Evolutionary conservation across 306 rosid genomes (phyloP).

Genomic region (Rosa multiflora): DNA sequence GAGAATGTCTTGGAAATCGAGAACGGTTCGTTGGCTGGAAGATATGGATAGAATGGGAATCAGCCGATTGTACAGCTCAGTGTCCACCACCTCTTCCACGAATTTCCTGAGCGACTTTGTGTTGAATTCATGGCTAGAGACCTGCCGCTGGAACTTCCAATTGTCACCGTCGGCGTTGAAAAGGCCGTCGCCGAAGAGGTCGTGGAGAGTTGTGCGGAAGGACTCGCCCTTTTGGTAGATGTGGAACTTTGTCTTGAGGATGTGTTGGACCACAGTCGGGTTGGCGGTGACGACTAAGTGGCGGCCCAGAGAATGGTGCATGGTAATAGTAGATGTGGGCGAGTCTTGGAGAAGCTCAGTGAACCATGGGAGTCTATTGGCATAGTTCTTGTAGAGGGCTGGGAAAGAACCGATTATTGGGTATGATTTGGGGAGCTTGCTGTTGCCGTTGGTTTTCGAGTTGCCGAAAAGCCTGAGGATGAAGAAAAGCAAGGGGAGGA

Average conservation of each 20-base stretch:
- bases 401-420: slow-evolving; percentile 54
- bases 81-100: slow-evolving; percentile 56
- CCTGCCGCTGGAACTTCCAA: slow-evolving; percentile 71
- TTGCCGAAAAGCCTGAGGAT: background rate
- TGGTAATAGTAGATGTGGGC: slow-evolving; percentile 51
- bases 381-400: slow-evolving; percentile 31
- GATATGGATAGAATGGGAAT: slow-evolving; percentile 44
- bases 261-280: slow-evolving; percentile 64
- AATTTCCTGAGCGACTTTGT: slow-evolving; percentile 46
- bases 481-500: slow-evolving; percentile 18
- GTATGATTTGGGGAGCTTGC: slow-evolving; percentile 49
- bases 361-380: slow-evolving; percentile 53
- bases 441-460: background rate
- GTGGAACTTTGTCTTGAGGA: slow-evolving; percentile 62
- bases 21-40: background rate
- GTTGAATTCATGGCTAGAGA: slow-evolving; percentile 63
- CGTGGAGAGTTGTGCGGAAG: slow-evolving; percentile 18
- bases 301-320: slow-evolving; percentile 41
- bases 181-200: slow-evolving; percentile 71
- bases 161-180: slow-evolving; percentile 48
- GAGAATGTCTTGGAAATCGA: slow-evolving; percentile 61
- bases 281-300: slow-evolving; percentile 56
- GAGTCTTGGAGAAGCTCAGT: slow-evolving; percentile 49
- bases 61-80: slow-evolving; percentile 51
- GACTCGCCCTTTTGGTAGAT: slow-evolving; percentile 47